A percentile compares a stretch with the other conserved stretches of the same genome.
Evolutionary conservation across 2,329 filamentous ascomycete genomes (phyloP).

Genomic region (Fusarium multiceps): DNA sequence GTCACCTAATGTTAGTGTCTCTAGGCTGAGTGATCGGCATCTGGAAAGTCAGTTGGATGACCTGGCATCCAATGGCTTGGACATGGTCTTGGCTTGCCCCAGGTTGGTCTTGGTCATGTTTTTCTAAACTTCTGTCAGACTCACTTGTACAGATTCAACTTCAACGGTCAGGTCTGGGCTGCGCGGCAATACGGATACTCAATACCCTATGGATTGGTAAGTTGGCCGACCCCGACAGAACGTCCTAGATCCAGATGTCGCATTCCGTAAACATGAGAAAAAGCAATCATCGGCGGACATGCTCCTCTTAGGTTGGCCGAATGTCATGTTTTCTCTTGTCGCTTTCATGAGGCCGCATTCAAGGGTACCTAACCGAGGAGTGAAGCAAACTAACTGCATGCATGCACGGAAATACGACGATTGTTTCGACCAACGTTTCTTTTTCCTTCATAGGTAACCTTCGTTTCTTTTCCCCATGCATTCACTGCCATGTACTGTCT

Average conservation of each 20-base stretch:
- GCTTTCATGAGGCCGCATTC: neutral
- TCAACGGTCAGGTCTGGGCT: slow-evolving; percentile 13
- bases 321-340: slow-evolving; percentile 18
- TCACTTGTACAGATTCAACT: slow-evolving; percentile 12
- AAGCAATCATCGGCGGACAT: neutral
- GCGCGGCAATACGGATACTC: neutral
- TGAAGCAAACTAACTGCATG: slow-evolving; percentile 3
- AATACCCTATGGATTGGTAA: neutral
- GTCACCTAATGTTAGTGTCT: neutral
- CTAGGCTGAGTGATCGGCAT: neutral
- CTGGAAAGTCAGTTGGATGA: neutral
- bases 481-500: neutral
- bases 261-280: slow-evolving; percentile 5
- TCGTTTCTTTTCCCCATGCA: neutral
- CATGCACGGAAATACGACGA: slow-evolving; percentile 3
- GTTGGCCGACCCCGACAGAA: slow-evolving; percentile 8
- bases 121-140: slow-evolving; percentile 12
- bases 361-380: neutral
- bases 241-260: neutral
- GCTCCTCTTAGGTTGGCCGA: slow-evolving; percentile 6
- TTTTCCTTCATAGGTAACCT: neutral
- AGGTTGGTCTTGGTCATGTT: neutral
- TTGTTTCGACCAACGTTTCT: slow-evolving; percentile 3
- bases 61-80: neutral
- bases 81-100: neutral